Percentiles rank a stretch among this genome's conserved stretches.
Evolutionary conservation across 345 rosid genomes (phyloP).

Genomic region (Microcos paniculata): DNA sequence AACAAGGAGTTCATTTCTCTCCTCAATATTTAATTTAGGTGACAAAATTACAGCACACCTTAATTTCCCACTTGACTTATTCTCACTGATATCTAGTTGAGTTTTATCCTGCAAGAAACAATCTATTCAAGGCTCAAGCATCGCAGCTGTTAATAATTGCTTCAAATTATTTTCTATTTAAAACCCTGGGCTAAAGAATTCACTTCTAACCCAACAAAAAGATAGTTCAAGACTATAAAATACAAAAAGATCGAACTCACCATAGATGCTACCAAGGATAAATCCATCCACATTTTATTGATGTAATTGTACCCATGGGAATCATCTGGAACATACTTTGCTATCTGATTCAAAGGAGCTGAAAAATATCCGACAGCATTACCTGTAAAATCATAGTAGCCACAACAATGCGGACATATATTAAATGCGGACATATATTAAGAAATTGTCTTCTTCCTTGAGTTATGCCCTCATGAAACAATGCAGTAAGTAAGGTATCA

Average conservation of each 20-base stretch:
- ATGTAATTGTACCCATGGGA: constrained; percentile 42
- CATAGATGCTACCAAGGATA: constrained; percentile 48
- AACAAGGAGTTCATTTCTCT: constrained; percentile 29
- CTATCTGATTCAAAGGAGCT: constrained; percentile 70
- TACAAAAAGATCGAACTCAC: constrained; percentile 30
- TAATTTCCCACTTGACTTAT: constrained; percentile 54
- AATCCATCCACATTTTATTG: constrained; percentile 63
- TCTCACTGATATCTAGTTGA: constrained; percentile 31
- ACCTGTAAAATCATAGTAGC: constrained; percentile 46
- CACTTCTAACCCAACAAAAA: not conserved
- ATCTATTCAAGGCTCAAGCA: constrained; percentile 17
- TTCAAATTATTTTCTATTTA: not conserved
- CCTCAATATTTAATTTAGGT: constrained; percentile 49
- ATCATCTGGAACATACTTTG: constrained; percentile 41
- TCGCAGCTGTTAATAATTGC: not conserved
- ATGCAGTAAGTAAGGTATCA: constrained; percentile 2
- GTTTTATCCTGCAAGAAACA: constrained; percentile 41
- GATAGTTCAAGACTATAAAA: not conserved
- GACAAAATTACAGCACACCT: constrained; percentile 72
- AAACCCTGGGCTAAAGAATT: not conserved
- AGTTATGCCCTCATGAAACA: not conserved
- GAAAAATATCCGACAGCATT: constrained; percentile 71
- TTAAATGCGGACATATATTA: not conserved
- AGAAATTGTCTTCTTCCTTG: not conserved
- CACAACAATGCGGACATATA: not conserved